Percentiles rank a stretch among this genome's conserved stretches.
These are phyloP conservation scores for Hygrophorus pudorinus DNA, from an alignment of 768 basidiomycete genomes.

Conservation along the genomic window DNA sequence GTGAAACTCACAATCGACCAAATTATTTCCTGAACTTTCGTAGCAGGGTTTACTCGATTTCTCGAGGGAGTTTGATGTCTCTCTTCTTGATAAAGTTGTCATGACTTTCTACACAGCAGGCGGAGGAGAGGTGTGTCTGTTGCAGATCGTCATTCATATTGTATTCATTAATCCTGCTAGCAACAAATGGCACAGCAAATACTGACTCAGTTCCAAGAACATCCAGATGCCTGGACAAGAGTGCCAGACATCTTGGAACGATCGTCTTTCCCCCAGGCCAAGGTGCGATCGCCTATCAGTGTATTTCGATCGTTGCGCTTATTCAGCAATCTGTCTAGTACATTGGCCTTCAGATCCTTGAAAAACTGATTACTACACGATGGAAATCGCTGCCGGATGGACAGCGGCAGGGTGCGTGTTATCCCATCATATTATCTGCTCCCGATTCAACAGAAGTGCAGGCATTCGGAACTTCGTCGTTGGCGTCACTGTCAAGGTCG, in stretches of 20 bases:
- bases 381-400: conserved; percentile 96
- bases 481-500: conserved; percentile 83
- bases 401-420: conserved; percentile 75
- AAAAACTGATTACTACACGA: conserved; percentile 86
- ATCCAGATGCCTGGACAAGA: conserved; percentile 94
- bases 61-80: conserved; percentile 87
- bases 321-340: conserved; percentile 42
- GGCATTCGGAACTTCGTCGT: conserved; percentile 98
- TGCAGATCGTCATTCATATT: background rate
- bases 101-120: conserved; percentile 82
- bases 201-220: conserved; percentile 92
- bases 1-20: conserved; percentile 9
- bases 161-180: conserved; percentile 29
- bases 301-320: conserved; percentile 3
- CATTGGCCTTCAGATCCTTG: conserved; percentile 93
- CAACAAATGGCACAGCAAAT: conserved; percentile 93
- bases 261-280: conserved; percentile 78
- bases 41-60: conserved; percentile 78
- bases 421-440: background rate
- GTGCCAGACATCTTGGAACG: conserved; percentile 90
- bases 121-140: conserved; percentile 63
- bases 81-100: conserved; percentile 87
- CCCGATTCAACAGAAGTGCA: conserved; percentile 16
- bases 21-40: conserved; percentile 15
- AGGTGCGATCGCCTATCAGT: conserved; percentile 32